Conservation (phyloP, 169 alveolate genomes). For the Plasmodium yoelii region DNA sequence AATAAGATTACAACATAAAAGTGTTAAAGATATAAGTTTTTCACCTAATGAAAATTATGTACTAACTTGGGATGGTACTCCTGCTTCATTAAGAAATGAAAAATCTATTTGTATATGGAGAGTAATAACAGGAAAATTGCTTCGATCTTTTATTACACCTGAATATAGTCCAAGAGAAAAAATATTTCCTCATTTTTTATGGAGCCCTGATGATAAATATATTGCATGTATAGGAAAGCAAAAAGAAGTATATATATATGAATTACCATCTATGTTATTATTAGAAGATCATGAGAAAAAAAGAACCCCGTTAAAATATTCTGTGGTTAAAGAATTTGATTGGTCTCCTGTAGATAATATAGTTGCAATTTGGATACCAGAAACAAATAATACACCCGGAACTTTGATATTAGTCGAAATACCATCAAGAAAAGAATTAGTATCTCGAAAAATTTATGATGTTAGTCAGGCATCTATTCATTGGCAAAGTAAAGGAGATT, state of each 20-base stretch:
- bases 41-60: slow-evolving; percentile 92
- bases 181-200: slow-evolving; percentile 87
- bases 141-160: slow-evolving; percentile 86
- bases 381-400: slow-evolving; percentile 92
- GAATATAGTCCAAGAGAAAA: slow-evolving; percentile 84
- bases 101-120: slow-evolving; percentile 91
- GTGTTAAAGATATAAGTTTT: slow-evolving; percentile 89
- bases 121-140: slow-evolving; percentile 89
- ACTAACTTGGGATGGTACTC: slow-evolving; percentile 93
- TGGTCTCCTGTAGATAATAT: slow-evolving; percentile 94
- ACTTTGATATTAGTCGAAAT: slow-evolving; percentile 87
- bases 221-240: slow-evolving; percentile 85
- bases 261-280: slow-evolving; percentile 87
- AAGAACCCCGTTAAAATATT: slow-evolving; percentile 88
- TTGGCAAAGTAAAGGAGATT: slow-evolving; percentile 93
- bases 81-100: slow-evolving; percentile 87
- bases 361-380: slow-evolving; percentile 90
- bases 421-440: slow-evolving; percentile 90
- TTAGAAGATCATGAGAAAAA: slow-evolving; percentile 85
- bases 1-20: slow-evolving; percentile 90
- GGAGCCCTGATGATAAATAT: slow-evolving; percentile 90
- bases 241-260: slow-evolving; percentile 84
- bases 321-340: slow-evolving; percentile 88
- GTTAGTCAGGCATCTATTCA: slow-evolving; percentile 90
- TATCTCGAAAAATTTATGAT: slow-evolving; percentile 91